These are phyloP conservation scores for Rubus parviflorus DNA, from an alignment of 306 rosid species.

Conservation along the genomic window DNA sequence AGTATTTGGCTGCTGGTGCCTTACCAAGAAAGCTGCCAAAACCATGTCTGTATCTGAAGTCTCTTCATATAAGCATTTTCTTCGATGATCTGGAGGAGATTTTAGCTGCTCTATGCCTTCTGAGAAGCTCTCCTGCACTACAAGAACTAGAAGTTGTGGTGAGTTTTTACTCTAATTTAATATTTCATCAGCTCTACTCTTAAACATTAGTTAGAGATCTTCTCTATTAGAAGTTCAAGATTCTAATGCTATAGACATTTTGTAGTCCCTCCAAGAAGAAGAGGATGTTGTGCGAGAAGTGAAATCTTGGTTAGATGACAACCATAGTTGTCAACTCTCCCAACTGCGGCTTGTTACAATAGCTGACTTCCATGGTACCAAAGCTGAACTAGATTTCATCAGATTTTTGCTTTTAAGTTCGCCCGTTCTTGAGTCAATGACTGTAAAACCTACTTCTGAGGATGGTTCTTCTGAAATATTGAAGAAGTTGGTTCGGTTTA, in stretches of 20 bases:
- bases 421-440: constrained; percentile 50
- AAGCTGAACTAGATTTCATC: constrained; percentile 53
- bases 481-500: constrained; percentile 45
- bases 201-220: background rate
- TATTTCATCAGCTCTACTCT: background rate
- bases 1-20: constrained; percentile 48
- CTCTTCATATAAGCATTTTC: constrained; percentile 49
- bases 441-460: constrained; percentile 34
- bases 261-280: constrained; percentile 45
- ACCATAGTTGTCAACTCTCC: constrained; percentile 27
- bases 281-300: background rate
- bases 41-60: constrained; percentile 40
- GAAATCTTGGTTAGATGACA: constrained; percentile 33
- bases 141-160: constrained; percentile 51
- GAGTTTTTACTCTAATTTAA: constrained; percentile 19
- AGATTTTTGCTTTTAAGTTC: constrained; percentile 40
- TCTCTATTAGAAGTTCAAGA: background rate
- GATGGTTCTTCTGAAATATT: constrained; percentile 28
- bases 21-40: constrained; percentile 43
- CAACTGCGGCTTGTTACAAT: constrained; percentile 45
- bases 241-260: background rate
- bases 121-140: constrained; percentile 58
- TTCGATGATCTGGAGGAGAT: constrained; percentile 46
- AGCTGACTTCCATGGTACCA: constrained; percentile 36
- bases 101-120: constrained; percentile 47